Evolutionary conservation across 108 stramenopile species (phyloP), one percentile per base, ranked within the genome.

Genomic region (Aurantiochytrium sp.): DNA sequence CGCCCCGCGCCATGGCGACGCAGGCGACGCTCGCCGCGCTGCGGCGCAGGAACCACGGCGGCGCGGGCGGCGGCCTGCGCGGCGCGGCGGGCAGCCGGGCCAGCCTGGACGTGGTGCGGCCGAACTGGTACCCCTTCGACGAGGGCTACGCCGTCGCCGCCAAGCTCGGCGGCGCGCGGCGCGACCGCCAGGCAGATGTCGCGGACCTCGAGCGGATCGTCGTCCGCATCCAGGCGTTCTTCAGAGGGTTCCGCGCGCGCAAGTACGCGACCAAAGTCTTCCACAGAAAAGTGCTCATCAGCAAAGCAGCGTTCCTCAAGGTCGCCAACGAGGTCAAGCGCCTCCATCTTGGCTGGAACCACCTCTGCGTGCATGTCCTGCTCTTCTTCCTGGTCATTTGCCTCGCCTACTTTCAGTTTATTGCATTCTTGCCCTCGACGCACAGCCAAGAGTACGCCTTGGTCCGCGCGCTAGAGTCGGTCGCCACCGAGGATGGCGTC

Each of bases 181-280:
- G 34, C 27, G 24, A 4, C 59, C 15, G 17, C 8, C 8, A 3
- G 50, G 59, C 59, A 0, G 32, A 65, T 27, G 15, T 65, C 0
- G 8, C 59, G 15, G 59, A 65, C 15, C 59, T 65, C 59, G 59
- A 24, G 10, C 15, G 12, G 12, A 24, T 41, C 36, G 30, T 17
- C 17, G 45, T 81, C 36, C 15, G 73, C 10, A 81, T 48, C 27
- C 73, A 81, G 32, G 73, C 73, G 6, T 6, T 48, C 19, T 81
- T 81, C 32, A 6, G 73, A 48, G 73, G 73, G 21, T 48, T 81
- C 2, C 73, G 73, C 2, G 73, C 73, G 12, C 39, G 73, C 21
- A 81, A 81, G 73, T 81, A 81, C 45, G 73, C 73, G 6, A n/a
- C 39, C 42, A 81, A 30, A 48, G 73, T 81, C 1, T 81, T 81